These are phyloP conservation scores for Rhododendron kiyosumense DNA, from an alignment of 148 eudicot genomes.

Conservation along the genomic window DNA sequence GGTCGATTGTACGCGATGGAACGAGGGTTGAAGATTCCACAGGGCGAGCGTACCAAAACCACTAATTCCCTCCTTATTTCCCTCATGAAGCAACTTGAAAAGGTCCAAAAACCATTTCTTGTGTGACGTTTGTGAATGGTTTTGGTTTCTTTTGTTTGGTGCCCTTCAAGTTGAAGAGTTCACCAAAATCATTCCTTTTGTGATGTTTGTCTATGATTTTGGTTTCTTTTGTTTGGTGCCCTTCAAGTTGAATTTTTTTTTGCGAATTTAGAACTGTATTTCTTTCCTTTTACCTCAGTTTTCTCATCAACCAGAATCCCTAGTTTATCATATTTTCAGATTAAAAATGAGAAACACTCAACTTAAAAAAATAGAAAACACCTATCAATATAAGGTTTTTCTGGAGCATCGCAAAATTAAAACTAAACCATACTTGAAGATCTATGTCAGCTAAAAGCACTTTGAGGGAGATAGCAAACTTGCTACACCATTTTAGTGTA, in stretches of 20 bases:
- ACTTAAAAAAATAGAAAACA: neutral
- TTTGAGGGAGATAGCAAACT: too few species aligned
- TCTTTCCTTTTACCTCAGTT: neutral
- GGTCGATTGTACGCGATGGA: slow-evolving; percentile 99
- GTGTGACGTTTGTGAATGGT: too few species aligned
- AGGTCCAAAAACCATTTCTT: slow-evolving; percentile 37
- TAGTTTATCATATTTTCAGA: neutral
- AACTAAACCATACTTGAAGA: too few species aligned
- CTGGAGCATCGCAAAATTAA: too few species aligned
- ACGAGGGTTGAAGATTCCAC: slow-evolving; percentile 80
- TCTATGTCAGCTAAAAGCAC: too few species aligned
- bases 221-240: neutral
- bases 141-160: neutral
- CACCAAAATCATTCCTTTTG: neutral
- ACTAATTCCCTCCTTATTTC: slow-evolving; percentile 73
- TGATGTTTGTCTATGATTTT: too few species aligned
- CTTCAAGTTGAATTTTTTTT: neutral
- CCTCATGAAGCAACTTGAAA: slow-evolving; percentile 94
- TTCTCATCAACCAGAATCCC: neutral
- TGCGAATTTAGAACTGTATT: too few species aligned
- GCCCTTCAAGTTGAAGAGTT: neutral
- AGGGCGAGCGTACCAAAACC: slow-evolving; percentile 71
- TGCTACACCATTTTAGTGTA: too few species aligned
- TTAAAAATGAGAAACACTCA: neutral
- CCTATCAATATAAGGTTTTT: neutral